Base-by-base conservation (phyloP, 2,329 filamentous ascomycete species). In the Zymoseptoria passerinii region DNA sequence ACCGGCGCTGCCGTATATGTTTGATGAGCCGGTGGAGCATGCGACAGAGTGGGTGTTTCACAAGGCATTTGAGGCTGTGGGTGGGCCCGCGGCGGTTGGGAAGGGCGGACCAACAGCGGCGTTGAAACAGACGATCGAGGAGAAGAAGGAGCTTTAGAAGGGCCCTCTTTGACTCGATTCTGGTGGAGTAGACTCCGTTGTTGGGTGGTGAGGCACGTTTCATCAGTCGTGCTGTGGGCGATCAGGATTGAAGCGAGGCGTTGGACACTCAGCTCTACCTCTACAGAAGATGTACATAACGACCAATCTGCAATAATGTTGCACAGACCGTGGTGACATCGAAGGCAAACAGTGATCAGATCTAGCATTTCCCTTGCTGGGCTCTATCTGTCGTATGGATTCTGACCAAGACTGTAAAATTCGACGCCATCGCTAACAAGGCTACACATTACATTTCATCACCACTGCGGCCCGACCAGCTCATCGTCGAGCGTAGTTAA, bases 21-120 rank as follows among this genome's bases (percentile, higher is more conserved):
- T 96, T 67, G 92, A 99, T 69, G 82, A 95, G 72, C 92, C 94
- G 0, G 90, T 99, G 6, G 94, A 97, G 75, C 82, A 90, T 62
- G 90, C 89, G 0, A 90, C 96, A 0, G 92, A 97, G 70, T 96
- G 87, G 87, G 73, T 82, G 2, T 97, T 97, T 77, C 89, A 95
- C 68, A 89, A 86, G 67, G 88, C 82, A 0, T 94, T 96, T 70
- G 82, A 85, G 70, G 72, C 82, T 0, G 81, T 90, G 58, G 91
- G 89, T 3, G 92, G 83, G 0, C 78, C 81, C 53, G 74, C 78
- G 51, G 83, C 83, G 16, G 82, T 85, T 2, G 73, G 71, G 5
- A 8, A 68, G 66, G 8, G 74, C 65, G 8, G 76, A 72, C 2
- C 68, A 71, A n/a, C 71, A 18, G 58, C 61, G 23, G 55, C 56